phyloP scores from a whole-genome alignment of 345 rosid species.

The Tarenaya hassleriana region DNA sequence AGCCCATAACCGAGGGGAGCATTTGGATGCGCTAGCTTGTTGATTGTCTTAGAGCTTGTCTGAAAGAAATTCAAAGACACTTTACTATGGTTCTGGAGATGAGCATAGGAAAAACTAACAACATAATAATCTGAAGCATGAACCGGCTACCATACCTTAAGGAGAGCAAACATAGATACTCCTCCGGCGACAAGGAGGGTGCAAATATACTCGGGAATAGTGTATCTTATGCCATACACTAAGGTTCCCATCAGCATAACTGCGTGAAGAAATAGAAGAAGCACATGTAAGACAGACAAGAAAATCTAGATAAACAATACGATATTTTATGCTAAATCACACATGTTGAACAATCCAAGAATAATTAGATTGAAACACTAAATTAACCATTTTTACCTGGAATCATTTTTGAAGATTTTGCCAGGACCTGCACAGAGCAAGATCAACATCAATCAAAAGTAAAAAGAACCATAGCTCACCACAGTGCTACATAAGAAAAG shows the following conservation, averaged over 20 bases:
- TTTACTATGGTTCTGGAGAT: constrained; percentile 8
- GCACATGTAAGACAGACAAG: constrained; percentile 9
- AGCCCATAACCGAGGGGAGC: constrained; percentile 94
- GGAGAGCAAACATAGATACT: constrained; percentile 76
- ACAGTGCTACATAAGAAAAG: neutral
- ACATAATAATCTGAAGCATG: neutral
- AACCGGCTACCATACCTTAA: constrained; percentile 50
- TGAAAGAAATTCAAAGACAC: constrained; percentile 26
- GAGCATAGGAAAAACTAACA: neutral
- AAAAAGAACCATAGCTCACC: neutral
- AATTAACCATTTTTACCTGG: constrained; percentile 53
- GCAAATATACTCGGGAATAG: constrained; percentile 78
- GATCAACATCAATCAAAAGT: constrained; percentile 7
- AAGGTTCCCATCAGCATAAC: constrained; percentile 94
- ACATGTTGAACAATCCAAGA: no score
- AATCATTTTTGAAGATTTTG: constrained; percentile 97
- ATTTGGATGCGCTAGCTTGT: constrained; percentile 91
- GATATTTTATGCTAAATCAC: no score
- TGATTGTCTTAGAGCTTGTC: constrained; percentile 93
- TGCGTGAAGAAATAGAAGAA: constrained; percentile 34
- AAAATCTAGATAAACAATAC: neutral
- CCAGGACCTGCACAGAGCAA: constrained; percentile 61
- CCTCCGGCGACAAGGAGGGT: constrained; percentile 99
- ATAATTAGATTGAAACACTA: neutral
- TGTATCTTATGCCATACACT: constrained; percentile 86